These are phyloP conservation scores for Stagonosporopsis rhizophila DNA, from an alignment of 2,329 filamentous ascomycete species.

Conservation along the genomic window DNA sequence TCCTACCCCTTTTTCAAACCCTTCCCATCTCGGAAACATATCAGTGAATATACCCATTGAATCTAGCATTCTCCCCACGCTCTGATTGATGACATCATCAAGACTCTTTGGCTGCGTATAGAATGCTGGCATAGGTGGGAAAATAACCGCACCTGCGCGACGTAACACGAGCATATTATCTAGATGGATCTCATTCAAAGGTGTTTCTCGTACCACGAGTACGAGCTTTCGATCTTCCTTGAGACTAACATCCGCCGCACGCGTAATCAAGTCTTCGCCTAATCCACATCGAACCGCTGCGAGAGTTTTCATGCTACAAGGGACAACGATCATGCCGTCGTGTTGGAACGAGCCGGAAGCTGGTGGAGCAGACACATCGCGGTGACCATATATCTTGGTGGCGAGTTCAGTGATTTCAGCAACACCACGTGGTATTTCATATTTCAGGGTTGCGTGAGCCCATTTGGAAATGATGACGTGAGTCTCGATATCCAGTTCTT, in stretches of 20 bases:
- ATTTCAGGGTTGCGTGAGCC: constrained; percentile 53
- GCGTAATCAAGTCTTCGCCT: constrained; percentile 56
- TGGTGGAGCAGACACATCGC: constrained; percentile 54
- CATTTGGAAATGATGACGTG: constrained; percentile 56
- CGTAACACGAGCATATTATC: constrained; percentile 41
- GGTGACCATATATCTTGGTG: constrained; percentile 44
- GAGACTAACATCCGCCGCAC: constrained; percentile 56
- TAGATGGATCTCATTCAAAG: constrained; percentile 54
- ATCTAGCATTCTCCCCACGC: constrained; percentile 57
- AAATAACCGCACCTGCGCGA: constrained; percentile 14
- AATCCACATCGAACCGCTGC: constrained; percentile 52
- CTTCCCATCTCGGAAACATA: neutral
- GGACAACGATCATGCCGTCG: constrained; percentile 57
- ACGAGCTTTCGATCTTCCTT: constrained; percentile 56
- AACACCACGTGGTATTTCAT: constrained; percentile 13
- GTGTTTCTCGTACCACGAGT: constrained; percentile 52
- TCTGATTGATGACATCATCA: constrained; percentile 47
- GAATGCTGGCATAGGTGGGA: constrained; percentile 25
- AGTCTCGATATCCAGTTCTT: constrained; percentile 48
- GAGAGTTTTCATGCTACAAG: constrained; percentile 60
- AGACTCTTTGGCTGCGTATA: constrained; percentile 22
- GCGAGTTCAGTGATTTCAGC: constrained; percentile 13
- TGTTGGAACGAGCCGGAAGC: constrained; percentile 55
- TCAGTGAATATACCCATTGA: neutral
- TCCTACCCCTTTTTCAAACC: no score